These are phyloP conservation scores for Amanita jacksonii DNA, from an alignment of 768 basidiomycete genomes.

Conservation along the genomic window DNA sequence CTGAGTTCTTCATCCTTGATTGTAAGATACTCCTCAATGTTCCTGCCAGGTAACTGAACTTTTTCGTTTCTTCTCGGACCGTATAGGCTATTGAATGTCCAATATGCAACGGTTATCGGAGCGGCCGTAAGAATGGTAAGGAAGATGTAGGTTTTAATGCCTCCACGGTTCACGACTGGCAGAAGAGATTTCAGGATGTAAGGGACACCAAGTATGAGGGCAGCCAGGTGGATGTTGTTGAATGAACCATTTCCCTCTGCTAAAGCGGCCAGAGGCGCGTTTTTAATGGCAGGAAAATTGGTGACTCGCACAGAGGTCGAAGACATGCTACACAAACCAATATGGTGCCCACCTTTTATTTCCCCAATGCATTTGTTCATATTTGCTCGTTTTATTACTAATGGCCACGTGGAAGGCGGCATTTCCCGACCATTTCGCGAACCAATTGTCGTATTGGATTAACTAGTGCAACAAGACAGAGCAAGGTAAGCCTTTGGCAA, in stretches of 20 bases:
- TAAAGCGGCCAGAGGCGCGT: conserved; percentile 73
- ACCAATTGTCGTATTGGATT: too few species aligned
- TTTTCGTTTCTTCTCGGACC: conserved; percentile 80
- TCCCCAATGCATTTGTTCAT: conserved; percentile 4
- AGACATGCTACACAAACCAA: conserved; percentile 21
- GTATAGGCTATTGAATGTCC: conserved; percentile 78
- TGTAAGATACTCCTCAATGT: conserved; percentile 84
- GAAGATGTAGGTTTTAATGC: conserved; percentile 81
- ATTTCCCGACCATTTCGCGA: too few species aligned
- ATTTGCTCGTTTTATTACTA: neutral
- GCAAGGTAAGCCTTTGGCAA: too few species aligned
- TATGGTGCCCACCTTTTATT: conserved; percentile 1
- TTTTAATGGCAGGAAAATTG: conserved; percentile 70
- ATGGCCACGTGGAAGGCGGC: neutral
- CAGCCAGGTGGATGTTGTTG: conserved; percentile 72
- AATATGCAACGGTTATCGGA: conserved; percentile 80
- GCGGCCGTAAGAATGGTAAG: conserved; percentile 63
- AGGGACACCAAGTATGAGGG: conserved; percentile 69
- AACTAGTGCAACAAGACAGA: too few species aligned
- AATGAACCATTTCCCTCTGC: conserved; percentile 84
- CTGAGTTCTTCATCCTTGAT: conserved; percentile 81
- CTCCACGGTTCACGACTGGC: conserved; percentile 76
- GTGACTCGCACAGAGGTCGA: conserved; percentile 48
- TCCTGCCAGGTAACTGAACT: conserved; percentile 73
- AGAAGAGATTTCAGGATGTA: conserved; percentile 76